Evolutionary conservation across 352 stramenopile genomes (phyloP).

Genomic region (Pythium chondricola): DNA sequence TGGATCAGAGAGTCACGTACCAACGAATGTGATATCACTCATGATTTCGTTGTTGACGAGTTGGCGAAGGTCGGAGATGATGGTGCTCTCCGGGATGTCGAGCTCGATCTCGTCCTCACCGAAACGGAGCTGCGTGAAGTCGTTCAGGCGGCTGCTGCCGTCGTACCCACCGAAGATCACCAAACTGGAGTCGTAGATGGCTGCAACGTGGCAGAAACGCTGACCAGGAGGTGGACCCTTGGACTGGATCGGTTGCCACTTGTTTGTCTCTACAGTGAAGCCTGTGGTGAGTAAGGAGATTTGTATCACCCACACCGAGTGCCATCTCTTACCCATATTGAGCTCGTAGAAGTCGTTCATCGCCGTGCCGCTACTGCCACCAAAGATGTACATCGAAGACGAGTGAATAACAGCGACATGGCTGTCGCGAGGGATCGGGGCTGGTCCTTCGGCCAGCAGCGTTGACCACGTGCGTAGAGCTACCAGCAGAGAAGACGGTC

Average conservation of each 20-base stretch:
- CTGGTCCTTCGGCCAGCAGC: slow-evolving; percentile 83
- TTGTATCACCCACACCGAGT: too few relatives aligned
- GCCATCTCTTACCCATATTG: slow-evolving; percentile 62
- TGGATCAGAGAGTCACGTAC: slow-evolving; percentile 22
- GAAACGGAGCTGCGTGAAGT: slow-evolving; percentile 92
- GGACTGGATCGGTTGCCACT: slow-evolving; percentile 71
- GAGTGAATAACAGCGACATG: slow-evolving; percentile 93
- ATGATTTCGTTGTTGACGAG: slow-evolving; percentile 84
- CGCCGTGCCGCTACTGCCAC: slow-evolving; percentile 92
- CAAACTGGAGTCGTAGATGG: slow-evolving; percentile 88
- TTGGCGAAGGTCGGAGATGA: slow-evolving; percentile 64
- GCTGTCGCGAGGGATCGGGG: slow-evolving; percentile 94
- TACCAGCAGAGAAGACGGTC: slow-evolving; percentile 12
- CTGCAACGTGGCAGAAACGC: slow-evolving; percentile 96
- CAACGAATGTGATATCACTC: slow-evolving; percentile 86
- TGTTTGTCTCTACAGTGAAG: slow-evolving; percentile 47
- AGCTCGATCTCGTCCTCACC: slow-evolving; percentile 72
- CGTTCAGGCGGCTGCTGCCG: slow-evolving; percentile 91
- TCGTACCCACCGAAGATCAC: slow-evolving; percentile 97
- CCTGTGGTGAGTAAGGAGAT: too few relatives aligned
- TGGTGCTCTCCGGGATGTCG: slow-evolving; percentile 79
- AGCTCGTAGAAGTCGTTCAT: slow-evolving; percentile 99
- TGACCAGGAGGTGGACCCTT: slow-evolving; percentile 82
- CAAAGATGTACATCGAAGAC: slow-evolving; percentile 94
- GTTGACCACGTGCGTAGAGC: slow-evolving; percentile 84